phyloP scores from a whole-genome alignment of 208 protist species.

The Sergeia podlipaevii region DNA sequence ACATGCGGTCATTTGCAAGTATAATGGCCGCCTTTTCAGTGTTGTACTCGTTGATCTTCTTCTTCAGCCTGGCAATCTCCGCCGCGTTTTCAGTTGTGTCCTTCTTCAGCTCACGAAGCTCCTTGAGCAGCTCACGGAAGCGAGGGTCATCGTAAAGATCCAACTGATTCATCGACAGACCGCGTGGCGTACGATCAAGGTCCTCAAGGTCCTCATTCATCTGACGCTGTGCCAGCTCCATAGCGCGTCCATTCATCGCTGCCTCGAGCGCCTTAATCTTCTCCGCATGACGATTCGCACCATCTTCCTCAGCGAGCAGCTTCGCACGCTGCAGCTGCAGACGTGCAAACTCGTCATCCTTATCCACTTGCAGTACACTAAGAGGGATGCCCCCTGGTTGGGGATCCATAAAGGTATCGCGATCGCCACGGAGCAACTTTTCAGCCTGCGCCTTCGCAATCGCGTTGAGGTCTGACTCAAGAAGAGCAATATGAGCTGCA shows the following conservation, averaged over 20 bases:
- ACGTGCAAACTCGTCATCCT: slow-evolving; percentile 37
- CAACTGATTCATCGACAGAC: slow-evolving; percentile 43
- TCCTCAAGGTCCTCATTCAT: slow-evolving; percentile 57
- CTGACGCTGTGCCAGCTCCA: slow-evolving; percentile 58
- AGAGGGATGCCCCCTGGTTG: slow-evolving; percentile 35
- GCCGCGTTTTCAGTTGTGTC: slow-evolving; percentile 23
- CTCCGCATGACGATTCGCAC: slow-evolving; percentile 30
- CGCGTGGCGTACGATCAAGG: slow-evolving; percentile 51
- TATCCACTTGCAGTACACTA: slow-evolving; percentile 29
- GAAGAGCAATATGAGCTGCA: slow-evolving; percentile 21
- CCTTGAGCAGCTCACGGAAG: slow-evolving; percentile 7
- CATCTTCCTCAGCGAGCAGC: slow-evolving; percentile 37
- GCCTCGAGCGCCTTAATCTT: slow-evolving; percentile 41
- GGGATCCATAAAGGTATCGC: slow-evolving; percentile 39
- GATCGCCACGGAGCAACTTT: slow-evolving; percentile 27
- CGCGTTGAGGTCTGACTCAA: slow-evolving; percentile 51
- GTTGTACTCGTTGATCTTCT: slow-evolving; percentile 30
- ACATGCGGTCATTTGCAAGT: slow-evolving; percentile 33
- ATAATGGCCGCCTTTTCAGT: slow-evolving; percentile 14
- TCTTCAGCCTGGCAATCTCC: slow-evolving; percentile 24
- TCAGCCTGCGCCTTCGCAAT: slow-evolving; percentile 30
- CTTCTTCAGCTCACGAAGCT: slow-evolving; percentile 14
- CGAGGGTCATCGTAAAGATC: slow-evolving; percentile 18
- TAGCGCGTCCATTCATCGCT: slow-evolving; percentile 49
- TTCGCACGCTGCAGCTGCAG: slow-evolving; percentile 43